Conservation (phyloP, 768 basidiomycete genomes). For the Gymnopilus junonius region DNA sequence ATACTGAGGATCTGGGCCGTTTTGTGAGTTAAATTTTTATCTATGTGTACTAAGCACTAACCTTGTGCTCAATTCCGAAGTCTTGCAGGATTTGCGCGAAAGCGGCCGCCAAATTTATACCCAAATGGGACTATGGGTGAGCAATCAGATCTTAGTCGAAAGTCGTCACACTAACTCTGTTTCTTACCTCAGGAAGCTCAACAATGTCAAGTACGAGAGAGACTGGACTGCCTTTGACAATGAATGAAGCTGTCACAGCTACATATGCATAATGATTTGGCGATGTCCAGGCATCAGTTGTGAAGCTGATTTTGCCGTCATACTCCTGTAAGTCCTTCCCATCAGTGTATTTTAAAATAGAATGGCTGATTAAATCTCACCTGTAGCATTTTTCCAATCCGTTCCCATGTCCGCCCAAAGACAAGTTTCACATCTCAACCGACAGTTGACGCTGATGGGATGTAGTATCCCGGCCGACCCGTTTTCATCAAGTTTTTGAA, state of each 20-base stretch:
- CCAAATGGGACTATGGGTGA: conserved; percentile 1
- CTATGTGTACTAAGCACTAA: too few relatives aligned
- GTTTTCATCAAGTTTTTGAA: too few relatives aligned
- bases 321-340: neutral
- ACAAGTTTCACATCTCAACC: neutral
- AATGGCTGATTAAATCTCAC: neutral
- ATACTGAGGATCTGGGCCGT: conserved; percentile 7
- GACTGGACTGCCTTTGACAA: neutral
- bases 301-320: neutral
- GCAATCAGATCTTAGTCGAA: neutral
- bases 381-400: neutral
- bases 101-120: neutral
- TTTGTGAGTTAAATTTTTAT: too few relatives aligned
- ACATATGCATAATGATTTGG: too few relatives aligned
- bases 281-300: too few relatives aligned
- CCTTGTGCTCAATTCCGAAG: conserved; percentile 9
- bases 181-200: conserved; percentile 3
- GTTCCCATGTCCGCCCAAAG: neutral
- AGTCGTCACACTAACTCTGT: neutral
- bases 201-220: conserved; percentile 5
- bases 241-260: neutral
- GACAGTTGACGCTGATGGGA: too few relatives aligned
- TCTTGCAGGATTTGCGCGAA: neutral
- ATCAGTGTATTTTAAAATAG: neutral
- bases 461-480: too few relatives aligned